These are phyloP conservation scores for Dictyostelium discoideum DNA, from an alignment of 78 protist species.

Conservation along the genomic window DNA sequence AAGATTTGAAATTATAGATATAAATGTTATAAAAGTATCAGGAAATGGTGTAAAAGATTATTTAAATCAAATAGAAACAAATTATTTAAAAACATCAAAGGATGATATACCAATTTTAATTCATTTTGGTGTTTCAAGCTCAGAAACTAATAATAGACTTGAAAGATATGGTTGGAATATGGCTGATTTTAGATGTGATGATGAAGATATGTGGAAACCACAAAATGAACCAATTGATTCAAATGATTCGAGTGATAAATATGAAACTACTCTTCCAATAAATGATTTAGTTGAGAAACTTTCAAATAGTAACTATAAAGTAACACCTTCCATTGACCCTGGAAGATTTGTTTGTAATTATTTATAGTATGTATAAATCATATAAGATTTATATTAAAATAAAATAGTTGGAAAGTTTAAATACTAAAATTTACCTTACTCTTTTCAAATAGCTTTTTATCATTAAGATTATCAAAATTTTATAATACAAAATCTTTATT, in stretches of 20 bases:
- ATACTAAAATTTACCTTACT: neutral
- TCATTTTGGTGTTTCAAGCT: neutral
- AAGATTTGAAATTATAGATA: neutral
- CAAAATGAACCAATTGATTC: neutral
- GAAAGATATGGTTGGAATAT: neutral
- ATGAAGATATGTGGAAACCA: neutral
- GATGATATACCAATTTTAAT: neutral
- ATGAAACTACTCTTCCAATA: neutral
- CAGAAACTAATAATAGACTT: neutral
- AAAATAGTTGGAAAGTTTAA: neutral
- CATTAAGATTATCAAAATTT: slow-evolving; percentile 5
- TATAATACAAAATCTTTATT: neutral
- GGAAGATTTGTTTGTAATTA: slow-evolving; percentile 22
- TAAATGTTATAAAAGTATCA: neutral
- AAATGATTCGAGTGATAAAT: neutral
- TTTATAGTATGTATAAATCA: neutral
- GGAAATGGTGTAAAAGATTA: neutral
- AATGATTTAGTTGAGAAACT: neutral
- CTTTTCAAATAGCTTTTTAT: neutral
- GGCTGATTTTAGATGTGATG: neutral
- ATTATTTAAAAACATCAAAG: neutral
- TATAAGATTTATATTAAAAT: neutral
- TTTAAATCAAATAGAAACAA: neutral
- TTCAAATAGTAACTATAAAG: neutral
- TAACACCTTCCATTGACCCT: neutral